Evolutionary conservation across 495 filamentous ascomycete genomes (phyloP), one percentile per base, ranked within the genome.

Genomic region (Penicillium cinerascens): DNA sequence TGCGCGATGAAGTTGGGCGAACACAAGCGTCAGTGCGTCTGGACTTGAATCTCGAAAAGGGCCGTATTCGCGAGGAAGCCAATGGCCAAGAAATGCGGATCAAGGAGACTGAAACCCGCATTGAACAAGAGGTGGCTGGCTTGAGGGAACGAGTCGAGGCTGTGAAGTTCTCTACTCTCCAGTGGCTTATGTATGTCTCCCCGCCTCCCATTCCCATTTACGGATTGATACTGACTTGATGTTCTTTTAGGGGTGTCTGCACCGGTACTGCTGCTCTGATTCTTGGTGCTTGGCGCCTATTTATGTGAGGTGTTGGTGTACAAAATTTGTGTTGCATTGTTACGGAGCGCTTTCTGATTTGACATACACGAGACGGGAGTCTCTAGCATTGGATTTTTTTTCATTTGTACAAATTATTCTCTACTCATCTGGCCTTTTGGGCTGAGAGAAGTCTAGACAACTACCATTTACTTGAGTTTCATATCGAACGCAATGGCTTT

Each of bases 31-130:
- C 84, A 37, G 91, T 97, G 22, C 80, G 91, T 48, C 72, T 99
- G 29, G 93, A 99, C 66, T 68, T 99, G 48, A 99, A 97, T 69
- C 71, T 99, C 13, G 93, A 99, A 63, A 99, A 99, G 78, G 93
- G 93, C 2, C 78, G 93, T 42, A 97, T 99, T 55, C 82, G 95
- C 47, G 93, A 99, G 70, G 93, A 99, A 75, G 91, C 91, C 8
- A 95, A 95, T 60, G 87, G 88, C 58, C 93, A 97, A 75, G 93
- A 97, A 72, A 79, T 99, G 74, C 95, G 96, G 74, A 91, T 99
- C 58, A 96, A 96, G 76, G 93, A 99, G 78, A 97, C 95, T 16
- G 93, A 99, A 71, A 95, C 91, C 42, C 82, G 93, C 66, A 97
- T 99, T 70, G 93, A 99, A 76, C 93, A 97, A 74, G 93, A 97